Conservation (phyloP, 371 early-diverging fungal species). For the Rhizopus stolonifer region DNA sequence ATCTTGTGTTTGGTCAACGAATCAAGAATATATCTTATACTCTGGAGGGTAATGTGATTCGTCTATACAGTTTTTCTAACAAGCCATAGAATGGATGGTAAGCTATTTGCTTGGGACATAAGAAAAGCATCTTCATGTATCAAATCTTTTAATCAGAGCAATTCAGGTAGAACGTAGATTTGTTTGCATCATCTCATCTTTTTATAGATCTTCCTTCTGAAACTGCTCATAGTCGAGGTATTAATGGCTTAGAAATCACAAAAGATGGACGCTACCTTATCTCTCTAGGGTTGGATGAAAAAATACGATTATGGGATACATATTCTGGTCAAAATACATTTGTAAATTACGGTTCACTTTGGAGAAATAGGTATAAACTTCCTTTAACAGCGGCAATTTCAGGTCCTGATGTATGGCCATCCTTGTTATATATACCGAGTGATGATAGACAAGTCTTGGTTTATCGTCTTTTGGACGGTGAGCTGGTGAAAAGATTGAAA, state of each 20-base stretch:
- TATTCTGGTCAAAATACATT: slow-evolving; percentile 62
- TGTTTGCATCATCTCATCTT: background rate
- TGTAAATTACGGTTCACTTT: slow-evolving; percentile 63
- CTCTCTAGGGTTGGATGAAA: slow-evolving; percentile 73
- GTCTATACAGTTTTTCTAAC: too few relatives aligned
- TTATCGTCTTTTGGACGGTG: slow-evolving; percentile 62
- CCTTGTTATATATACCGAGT: slow-evolving; percentile 59
- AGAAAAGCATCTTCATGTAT: slow-evolving; percentile 67
- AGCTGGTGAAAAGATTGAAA: slow-evolving; percentile 49
- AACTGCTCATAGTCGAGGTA: slow-evolving; percentile 65
- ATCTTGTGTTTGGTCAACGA: slow-evolving; percentile 81
- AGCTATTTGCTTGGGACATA: slow-evolving; percentile 80
- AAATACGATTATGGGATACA: slow-evolving; percentile 82
- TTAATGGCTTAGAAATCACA: slow-evolving; percentile 71
- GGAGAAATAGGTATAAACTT: slow-evolving; percentile 54
- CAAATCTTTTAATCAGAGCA: slow-evolving; percentile 61
- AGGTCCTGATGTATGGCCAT: slow-evolving; percentile 47
- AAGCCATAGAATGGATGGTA: slow-evolving; percentile 60
- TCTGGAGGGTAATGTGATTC: slow-evolving; percentile 75
- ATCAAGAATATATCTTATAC: slow-evolving; percentile 73
- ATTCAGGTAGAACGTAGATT: slow-evolving; percentile 30
- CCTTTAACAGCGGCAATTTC: slow-evolving; percentile 48
- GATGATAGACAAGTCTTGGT: slow-evolving; percentile 57
- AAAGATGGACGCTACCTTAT: slow-evolving; percentile 63
- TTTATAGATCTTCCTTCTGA: slow-evolving; percentile 22